Percentiles rank a stretch among this genome's conserved stretches.
phyloP scores from a whole-genome alignment of 2,329 filamentous ascomycete genomes.

The Volutella citrinella region DNA sequence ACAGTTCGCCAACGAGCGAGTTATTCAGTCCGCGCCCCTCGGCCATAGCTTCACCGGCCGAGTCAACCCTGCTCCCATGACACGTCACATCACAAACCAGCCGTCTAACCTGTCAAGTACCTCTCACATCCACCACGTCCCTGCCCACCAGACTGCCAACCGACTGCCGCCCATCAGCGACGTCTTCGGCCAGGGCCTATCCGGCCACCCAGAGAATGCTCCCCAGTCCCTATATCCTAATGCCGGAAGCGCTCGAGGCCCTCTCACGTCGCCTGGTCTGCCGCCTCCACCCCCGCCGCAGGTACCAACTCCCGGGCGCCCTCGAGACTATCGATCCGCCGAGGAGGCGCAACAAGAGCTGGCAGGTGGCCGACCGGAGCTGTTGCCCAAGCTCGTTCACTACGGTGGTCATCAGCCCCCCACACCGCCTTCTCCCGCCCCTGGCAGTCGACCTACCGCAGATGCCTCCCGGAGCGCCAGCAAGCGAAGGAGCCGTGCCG shows the following conservation, averaged over 20 bases:
- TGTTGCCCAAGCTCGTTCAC: constrained; percentile 90
- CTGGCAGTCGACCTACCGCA: constrained; percentile 43
- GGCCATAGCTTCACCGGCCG: constrained; percentile 94
- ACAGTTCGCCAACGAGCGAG: constrained; percentile 88
- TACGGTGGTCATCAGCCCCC: constrained; percentile 93
- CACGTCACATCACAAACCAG: constrained; percentile 76
- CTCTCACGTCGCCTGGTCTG: constrained; percentile 76
- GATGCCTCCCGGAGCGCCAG: constrained; percentile 57
- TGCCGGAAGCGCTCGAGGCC: constrained; percentile 62
- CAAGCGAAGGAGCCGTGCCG: constrained; percentile 76
- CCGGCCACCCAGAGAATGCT: constrained; percentile 56
- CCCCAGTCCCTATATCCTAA: constrained; percentile 52
- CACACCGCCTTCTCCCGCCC: constrained; percentile 78
- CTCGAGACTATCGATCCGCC: constrained; percentile 88
- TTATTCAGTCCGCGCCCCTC: constrained; percentile 94
- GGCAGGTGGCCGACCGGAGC: constrained; percentile 85
- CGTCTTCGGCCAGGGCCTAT: constrained; percentile 81
- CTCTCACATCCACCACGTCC: constrained; percentile 87
- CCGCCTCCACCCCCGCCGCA: constrained; percentile 51
- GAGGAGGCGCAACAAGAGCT: constrained; percentile 92
- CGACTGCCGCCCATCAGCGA: constrained; percentile 91
- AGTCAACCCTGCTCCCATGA: constrained; percentile 72
- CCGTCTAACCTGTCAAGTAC: constrained; percentile 79
- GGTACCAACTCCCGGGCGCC: constrained; percentile 57
- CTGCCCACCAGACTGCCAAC: constrained; percentile 85